Percentiles rank a stretch among this genome's conserved stretches.
These are phyloP conservation scores for Coemansia sp. DNA, from an alignment of 192 early-diverging fungal species.

Conservation along the genomic window DNA sequence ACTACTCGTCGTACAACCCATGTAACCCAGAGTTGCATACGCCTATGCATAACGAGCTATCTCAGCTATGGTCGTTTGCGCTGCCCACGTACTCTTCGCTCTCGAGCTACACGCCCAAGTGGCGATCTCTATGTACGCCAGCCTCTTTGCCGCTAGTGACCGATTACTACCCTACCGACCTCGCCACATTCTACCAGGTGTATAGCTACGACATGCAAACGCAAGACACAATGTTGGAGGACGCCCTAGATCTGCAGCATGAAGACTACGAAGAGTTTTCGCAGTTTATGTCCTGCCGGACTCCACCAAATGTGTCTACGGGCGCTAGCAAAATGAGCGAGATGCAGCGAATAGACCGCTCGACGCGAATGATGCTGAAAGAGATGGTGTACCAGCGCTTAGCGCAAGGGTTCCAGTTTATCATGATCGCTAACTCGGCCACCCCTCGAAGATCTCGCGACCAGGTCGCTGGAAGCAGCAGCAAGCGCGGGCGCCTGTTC, in stretches of 20 bases:
- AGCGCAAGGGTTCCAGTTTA: slow-evolving; percentile 89
- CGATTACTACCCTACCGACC: slow-evolving; percentile 73
- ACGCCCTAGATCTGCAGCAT: slow-evolving; percentile 15
- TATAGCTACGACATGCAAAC: slow-evolving; percentile 58
- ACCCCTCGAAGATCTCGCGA: not conserved
- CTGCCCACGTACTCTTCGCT: slow-evolving; percentile 64
- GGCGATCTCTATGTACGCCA: slow-evolving; percentile 90
- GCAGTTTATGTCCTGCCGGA: slow-evolving; percentile 25
- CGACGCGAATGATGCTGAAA: slow-evolving; percentile 64
- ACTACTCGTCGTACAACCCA: slow-evolving; percentile 61
- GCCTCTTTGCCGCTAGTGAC: slow-evolving; percentile 93
- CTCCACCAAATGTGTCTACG: not conserved
- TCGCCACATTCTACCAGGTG: slow-evolving; percentile 68
- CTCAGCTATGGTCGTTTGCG: slow-evolving; percentile 87
- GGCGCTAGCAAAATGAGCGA: not conserved
- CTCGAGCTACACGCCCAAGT: slow-evolving; percentile 69
- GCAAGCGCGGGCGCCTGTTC: slow-evolving; percentile 1
- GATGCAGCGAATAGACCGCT: slow-evolving; percentile 24
- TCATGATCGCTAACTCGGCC: slow-evolving; percentile 49
- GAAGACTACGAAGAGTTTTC: slow-evolving; percentile 40
- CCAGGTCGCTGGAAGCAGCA: slow-evolving; percentile 1
- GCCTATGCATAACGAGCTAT: slow-evolving; percentile 62
- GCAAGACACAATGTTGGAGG: slow-evolving; percentile 26
- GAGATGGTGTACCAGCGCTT: slow-evolving; percentile 90
- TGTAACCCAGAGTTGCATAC: slow-evolving; percentile 66